Base-by-base conservation (phyloP, 2,329 filamentous ascomycete genomes). In the Colletotrichum spaethianum region DNA sequence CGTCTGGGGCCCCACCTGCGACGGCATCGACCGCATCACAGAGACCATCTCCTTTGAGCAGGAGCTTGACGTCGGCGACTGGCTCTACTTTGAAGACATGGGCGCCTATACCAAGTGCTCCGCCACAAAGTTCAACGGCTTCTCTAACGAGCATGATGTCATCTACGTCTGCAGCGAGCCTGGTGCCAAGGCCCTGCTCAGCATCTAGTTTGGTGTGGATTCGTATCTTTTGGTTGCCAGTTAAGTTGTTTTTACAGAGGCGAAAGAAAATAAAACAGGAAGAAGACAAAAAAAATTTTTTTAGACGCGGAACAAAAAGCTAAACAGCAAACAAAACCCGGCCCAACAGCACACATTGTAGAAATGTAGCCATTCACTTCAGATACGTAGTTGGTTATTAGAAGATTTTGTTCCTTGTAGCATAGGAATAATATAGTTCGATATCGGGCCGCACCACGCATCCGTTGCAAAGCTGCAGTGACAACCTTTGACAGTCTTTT, bases 61-160 rank as follows among this genome's bases (percentile, higher is more conserved):
- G 64, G 89, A 93, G 59, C 86, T 99, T 53, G 92, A 98, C 79
- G 94, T 98, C 9, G 96, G 96, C 63, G 96, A 99, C 82, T 99
- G 96, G 96, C 88, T 99, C 66, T 99, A 97, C 86, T 99, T 99
- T 83, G 94, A 98, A 85, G 91, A 98, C 74, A 99, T 99, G 96
- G 96, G 96, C 67, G 96, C 96, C 31, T 99, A 99, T 84, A 98
- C 96, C 77, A 97, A 95, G 88, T 98, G 96, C 88, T 98, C 95
- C 72, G 96, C 96, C 74, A 99, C 96, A 69, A 92, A 93, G 80
- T 99, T 99, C 92, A 99, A 99, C 77, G 96, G 96, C 75, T 99
- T 98, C 84, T 93, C 92, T 66, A 94, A 98, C 83, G 89, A 91
- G 77, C 96, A 99, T 82, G 93, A 98, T 78, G 93, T 97, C 74